Evolutionary conservation across 116 monocot genomes (phyloP).

Genomic region (Cymodocea nodosa): DNA sequence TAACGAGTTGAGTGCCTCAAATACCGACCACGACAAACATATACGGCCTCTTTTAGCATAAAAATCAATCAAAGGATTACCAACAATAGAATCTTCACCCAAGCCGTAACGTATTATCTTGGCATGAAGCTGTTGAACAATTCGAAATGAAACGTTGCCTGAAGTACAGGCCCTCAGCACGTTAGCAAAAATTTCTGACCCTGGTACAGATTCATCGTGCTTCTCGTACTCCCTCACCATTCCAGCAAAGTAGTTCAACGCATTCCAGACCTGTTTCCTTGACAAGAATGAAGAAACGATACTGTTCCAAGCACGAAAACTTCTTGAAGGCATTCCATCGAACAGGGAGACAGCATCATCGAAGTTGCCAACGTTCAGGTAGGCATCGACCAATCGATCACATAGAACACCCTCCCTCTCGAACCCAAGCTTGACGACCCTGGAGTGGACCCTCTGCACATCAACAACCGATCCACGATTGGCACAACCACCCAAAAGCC

Average conservation of each 20-base stretch:
- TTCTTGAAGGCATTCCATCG: conserved; percentile 42
- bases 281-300: conserved; percentile 24
- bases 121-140: conserved; percentile 54
- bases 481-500: conserved; percentile 18
- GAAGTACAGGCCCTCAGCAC: conserved; percentile 45
- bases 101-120: conserved; percentile 36
- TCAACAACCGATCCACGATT: conserved; percentile 19
- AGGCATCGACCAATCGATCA: conserved; percentile 18
- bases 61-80: conserved; percentile 76
- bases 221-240: conserved; percentile 20
- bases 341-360: conserved; percentile 29
- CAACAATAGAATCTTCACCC: conserved; percentile 20
- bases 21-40: conserved; percentile 34
- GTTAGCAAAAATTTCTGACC: conserved; percentile 15
- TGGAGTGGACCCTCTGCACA: conserved; percentile 29
- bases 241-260: conserved; percentile 22
- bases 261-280: conserved; percentile 17
- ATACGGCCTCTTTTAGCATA: conserved; percentile 45
- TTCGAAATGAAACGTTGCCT: conserved; percentile 13
- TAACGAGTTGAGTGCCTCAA: conserved; percentile 35
- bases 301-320: conserved; percentile 27
- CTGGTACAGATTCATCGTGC: not conserved
- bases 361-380: conserved; percentile 17
- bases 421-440: conserved; percentile 32
- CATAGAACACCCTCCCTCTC: conserved; percentile 5